Evolutionary conservation across 495 filamentous ascomycete genomes (phyloP).

Genomic region (Trichoderma asperelloides): DNA sequence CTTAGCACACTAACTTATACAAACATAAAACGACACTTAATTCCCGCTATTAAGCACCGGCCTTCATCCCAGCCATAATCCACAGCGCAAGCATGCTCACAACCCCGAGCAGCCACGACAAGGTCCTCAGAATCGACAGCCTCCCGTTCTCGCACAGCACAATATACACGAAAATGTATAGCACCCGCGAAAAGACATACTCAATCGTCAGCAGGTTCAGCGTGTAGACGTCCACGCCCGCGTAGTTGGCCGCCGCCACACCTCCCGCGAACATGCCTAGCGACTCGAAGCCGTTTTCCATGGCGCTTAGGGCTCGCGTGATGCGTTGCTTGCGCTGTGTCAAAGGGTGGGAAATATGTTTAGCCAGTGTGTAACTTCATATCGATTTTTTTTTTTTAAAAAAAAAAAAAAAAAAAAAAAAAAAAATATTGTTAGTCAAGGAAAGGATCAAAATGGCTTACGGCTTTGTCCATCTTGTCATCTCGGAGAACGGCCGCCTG

Average conservation of each 20-base stretch:
- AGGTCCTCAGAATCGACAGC: constrained; percentile 25
- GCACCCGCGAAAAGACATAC: constrained; percentile 32
- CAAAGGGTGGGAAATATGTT: background rate
- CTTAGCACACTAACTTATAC: too few species aligned
- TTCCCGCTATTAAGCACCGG: background rate
- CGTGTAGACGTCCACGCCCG: constrained; percentile 21
- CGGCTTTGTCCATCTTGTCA: constrained; percentile 29
- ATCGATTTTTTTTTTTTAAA: too few species aligned
- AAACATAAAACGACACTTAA: too few species aligned
- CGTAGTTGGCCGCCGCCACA: constrained; percentile 41
- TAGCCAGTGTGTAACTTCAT: background rate
- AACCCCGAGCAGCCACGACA: constrained; percentile 30
- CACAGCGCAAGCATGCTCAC: constrained; percentile 28
- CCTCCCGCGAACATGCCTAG: constrained; percentile 39
- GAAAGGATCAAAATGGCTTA: constrained; percentile 16
- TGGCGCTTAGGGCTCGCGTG: constrained; percentile 38
- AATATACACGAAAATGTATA: constrained; percentile 41
- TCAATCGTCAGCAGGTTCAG: constrained; percentile 33
- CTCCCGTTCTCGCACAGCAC: constrained; percentile 27
- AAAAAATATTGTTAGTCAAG: background rate
- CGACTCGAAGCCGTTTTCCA: constrained; percentile 41
- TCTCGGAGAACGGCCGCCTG: constrained; percentile 18
- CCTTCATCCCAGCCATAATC: constrained; percentile 29
- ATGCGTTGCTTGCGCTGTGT: constrained; percentile 23
- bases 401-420: too few species aligned